A percentile compares a stretch with the other conserved stretches of the same genome.
These are phyloP conservation scores for Carnegiea gigantea DNA, from an alignment of 179 eudicot species.

Conservation along the genomic window DNA sequence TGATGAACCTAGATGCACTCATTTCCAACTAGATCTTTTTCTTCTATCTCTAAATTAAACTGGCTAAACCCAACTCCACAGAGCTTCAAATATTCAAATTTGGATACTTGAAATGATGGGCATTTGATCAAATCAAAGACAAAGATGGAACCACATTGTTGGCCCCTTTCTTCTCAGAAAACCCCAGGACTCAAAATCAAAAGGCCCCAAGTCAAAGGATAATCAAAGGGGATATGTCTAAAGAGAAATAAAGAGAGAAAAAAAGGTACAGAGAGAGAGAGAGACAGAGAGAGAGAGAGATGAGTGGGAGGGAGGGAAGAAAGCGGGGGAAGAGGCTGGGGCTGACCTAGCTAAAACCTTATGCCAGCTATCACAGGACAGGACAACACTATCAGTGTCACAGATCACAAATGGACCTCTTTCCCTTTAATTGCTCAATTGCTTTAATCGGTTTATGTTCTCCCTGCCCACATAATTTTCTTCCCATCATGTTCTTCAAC, in stretches of 20 bases:
- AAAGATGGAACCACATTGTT: conserved; percentile 15
- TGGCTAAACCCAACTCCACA: not conserved
- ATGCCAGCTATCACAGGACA: conserved; percentile 21
- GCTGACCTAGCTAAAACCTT: conserved; percentile 14
- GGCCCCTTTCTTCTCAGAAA: not conserved
- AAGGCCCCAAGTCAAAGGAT: conserved; percentile 21
- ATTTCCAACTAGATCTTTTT: conserved; percentile 18
- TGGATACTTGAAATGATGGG: conserved; percentile 1
- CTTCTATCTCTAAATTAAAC: not conserved
- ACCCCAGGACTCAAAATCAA: conserved; percentile 5
- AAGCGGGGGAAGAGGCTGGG: not conserved
- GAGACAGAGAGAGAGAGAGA: not conserved
- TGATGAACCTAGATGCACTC: conserved; percentile 27
- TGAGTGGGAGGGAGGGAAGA: not conserved
- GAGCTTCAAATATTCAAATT: conserved; percentile 11
- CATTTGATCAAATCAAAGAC: conserved; percentile 20
- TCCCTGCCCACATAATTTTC: not conserved
- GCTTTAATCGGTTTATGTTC: not conserved
- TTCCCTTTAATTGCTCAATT: not conserved
- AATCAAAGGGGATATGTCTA: not conserved
- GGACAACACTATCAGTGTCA: conserved; percentile 26
- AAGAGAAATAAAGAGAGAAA: not conserved
- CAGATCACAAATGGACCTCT: conserved; percentile 24
- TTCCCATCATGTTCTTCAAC: not conserved
- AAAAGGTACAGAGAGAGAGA: not conserved